A percentile compares a stretch with the other conserved stretches of the same genome.
phyloP scores from a whole-genome alignment of 305 asterid species.

The Plantago coronopus region DNA sequence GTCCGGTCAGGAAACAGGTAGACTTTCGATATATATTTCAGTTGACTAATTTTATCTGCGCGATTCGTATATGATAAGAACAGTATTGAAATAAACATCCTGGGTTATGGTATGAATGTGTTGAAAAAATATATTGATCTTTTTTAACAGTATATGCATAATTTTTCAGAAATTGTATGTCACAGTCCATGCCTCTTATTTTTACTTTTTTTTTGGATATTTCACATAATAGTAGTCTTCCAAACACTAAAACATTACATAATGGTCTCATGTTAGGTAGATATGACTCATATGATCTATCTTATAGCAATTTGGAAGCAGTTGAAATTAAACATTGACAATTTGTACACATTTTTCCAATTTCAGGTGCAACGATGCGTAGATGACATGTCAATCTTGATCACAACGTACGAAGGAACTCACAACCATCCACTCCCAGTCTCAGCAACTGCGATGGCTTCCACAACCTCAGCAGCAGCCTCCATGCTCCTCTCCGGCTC shows the following conservation, averaged over 20 bases:
- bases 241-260: too few relatives aligned
- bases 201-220: too few relatives aligned
- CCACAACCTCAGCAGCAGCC: slow-evolving; percentile 90
- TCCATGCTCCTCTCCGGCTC: slow-evolving; percentile 89
- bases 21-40: background rate
- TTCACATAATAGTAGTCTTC: too few relatives aligned
- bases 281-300: too few relatives aligned
- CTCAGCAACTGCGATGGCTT: slow-evolving; percentile 87
- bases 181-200: too few relatives aligned
- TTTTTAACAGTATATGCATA: background rate
- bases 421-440: slow-evolving; percentile 81
- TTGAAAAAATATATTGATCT: too few relatives aligned
- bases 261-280: too few relatives aligned
- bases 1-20: slow-evolving; percentile 88
- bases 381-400: slow-evolving; percentile 66
- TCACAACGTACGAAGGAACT: slow-evolving; percentile 82
- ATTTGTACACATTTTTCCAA: background rate
- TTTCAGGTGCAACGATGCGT: slow-evolving; percentile 69
- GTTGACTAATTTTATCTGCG: background rate
- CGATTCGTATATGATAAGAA: too few relatives aligned
- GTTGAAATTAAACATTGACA: too few relatives aligned
- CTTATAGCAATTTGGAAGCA: too few relatives aligned
- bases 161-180: background rate
- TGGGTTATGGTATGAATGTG: too few relatives aligned
- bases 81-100: too few relatives aligned